Percentiles rank a stretch among this genome's conserved stretches.
Evolutionary conservation across 768 basidiomycete species (phyloP).

Genomic region (Tephrocybe sp.): DNA sequence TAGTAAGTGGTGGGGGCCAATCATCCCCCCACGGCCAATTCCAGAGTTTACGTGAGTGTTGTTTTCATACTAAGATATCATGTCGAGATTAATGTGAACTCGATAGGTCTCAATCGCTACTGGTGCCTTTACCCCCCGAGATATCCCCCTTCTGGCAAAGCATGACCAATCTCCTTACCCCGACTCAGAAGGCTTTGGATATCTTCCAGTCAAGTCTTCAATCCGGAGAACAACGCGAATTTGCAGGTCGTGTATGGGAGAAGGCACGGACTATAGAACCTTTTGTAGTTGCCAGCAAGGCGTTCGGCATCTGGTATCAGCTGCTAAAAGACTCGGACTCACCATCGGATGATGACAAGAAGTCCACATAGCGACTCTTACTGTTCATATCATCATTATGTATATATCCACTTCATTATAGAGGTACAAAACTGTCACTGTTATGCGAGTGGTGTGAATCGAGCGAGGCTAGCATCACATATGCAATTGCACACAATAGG

Average conservation of each 20-base stretch:
- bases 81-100: background rate
- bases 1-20: constrained; percentile 37
- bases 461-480: too few species aligned
- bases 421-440: too few species aligned
- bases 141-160: constrained; percentile 50
- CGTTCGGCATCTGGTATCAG: constrained; percentile 39
- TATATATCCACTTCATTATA: background rate
- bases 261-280: constrained; percentile 66
- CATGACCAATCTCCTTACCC: constrained; percentile 54
- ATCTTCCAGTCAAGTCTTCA: constrained; percentile 52
- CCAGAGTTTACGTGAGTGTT: constrained; percentile 36
- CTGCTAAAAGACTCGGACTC: constrained; percentile 43
- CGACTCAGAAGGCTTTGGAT: constrained; percentile 48
- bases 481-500: too few species aligned
- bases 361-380: constrained; percentile 19
- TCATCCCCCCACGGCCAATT: constrained; percentile 37
- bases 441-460: too few species aligned
- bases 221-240: constrained; percentile 56
- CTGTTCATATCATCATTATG: too few species aligned
- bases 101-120: constrained; percentile 46
- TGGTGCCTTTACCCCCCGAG: constrained; percentile 59
- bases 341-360: constrained; percentile 37
- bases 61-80: constrained; percentile 14
- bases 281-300: constrained; percentile 42
- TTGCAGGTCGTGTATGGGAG: constrained; percentile 58